These are phyloP conservation scores for Polytolypa hystricis DNA, from an alignment of 2,329 filamentous ascomycete species.

Conservation along the genomic window DNA sequence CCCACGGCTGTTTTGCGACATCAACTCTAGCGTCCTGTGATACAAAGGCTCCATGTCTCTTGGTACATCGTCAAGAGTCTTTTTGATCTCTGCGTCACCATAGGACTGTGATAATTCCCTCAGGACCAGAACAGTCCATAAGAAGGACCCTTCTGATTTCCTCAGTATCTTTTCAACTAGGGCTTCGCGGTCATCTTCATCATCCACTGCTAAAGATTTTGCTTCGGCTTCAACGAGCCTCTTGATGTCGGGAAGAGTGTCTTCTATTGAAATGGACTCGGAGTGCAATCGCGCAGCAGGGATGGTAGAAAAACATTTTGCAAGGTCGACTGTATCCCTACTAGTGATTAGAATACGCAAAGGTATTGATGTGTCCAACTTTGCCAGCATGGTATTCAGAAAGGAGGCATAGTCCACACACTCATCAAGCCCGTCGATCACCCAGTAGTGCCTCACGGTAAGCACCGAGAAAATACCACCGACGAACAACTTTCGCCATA, in stretches of 20 bases:
- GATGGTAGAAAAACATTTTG: constrained; percentile 10
- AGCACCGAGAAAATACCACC: constrained; percentile 6
- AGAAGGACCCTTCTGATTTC: constrained; percentile 28
- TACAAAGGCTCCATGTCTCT: constrained; percentile 28
- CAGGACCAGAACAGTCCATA: constrained; percentile 27
- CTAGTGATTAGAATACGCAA: constrained; percentile 15
- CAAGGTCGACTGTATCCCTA: constrained; percentile 8
- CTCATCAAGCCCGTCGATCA: constrained; percentile 18
- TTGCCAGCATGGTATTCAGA: constrained; percentile 5
- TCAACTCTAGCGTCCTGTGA: constrained; percentile 20
- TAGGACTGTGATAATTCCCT: constrained; percentile 20
- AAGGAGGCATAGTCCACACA: constrained; percentile 4
- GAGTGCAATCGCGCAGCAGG: constrained; percentile 4
- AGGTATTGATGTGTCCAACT: constrained; percentile 10
- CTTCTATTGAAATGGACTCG: constrained; percentile 11
- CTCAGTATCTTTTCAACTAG: constrained; percentile 22
- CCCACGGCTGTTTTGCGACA: constrained; percentile 18
- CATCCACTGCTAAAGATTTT: constrained; percentile 7
- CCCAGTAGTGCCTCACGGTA: constrained; percentile 13
- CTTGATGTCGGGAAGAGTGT: constrained; percentile 16
- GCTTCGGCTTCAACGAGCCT: constrained; percentile 13
- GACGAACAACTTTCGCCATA: constrained; percentile 13
- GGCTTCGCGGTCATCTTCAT: constrained; percentile 13
- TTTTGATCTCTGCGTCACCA: constrained; percentile 20
- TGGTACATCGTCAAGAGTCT: constrained; percentile 24